Conservation (phyloP, 1,284 basidiomycete genomes). For the Ceratorhiza oryzae-sativae region DNA sequence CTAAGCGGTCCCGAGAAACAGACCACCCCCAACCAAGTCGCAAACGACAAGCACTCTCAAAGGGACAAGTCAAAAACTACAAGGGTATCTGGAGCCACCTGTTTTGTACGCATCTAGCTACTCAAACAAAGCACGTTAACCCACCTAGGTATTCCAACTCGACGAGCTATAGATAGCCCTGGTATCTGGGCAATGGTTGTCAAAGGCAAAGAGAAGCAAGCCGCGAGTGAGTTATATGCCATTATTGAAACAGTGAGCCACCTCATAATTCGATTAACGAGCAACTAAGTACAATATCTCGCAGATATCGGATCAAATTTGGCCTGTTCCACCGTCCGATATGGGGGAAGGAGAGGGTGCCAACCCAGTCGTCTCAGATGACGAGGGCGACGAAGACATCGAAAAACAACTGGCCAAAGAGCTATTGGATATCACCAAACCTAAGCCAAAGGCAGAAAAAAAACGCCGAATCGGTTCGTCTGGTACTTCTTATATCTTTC, state of each 20-base stretch:
- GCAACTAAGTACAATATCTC: neutral
- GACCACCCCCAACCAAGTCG: neutral
- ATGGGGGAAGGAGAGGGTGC: slow-evolving; percentile 46
- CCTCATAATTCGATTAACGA: neutral
- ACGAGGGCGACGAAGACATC: slow-evolving; percentile 50
- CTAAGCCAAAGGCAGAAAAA: slow-evolving; percentile 50
- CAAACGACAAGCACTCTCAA: slow-evolving; percentile 25
- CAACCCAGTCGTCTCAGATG: slow-evolving; percentile 41
- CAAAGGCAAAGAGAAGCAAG: slow-evolving; percentile 79
- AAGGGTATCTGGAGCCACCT: neutral
- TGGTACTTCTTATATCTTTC: no score
- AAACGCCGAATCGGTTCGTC: slow-evolving; percentile 71
- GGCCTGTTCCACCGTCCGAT: slow-evolving; percentile 57
- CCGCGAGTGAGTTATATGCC: slow-evolving; percentile 76
- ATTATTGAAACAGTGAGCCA: slow-evolving; percentile 72
- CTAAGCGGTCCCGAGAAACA: neutral
- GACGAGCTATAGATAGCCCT: slow-evolving; percentile 69
- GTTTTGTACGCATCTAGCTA: neutral
- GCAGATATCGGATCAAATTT: slow-evolving; percentile 72
- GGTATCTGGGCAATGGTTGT: slow-evolving; percentile 83
- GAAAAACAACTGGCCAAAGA: slow-evolving; percentile 76
- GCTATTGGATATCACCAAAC: slow-evolving; percentile 70
- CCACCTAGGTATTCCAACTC: slow-evolving; percentile 18
- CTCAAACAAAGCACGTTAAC: neutral
- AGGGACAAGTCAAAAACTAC: slow-evolving; percentile 33